Base-by-base conservation (phyloP, 164 flowering plant species). In the Vitis labrusca region DNA sequence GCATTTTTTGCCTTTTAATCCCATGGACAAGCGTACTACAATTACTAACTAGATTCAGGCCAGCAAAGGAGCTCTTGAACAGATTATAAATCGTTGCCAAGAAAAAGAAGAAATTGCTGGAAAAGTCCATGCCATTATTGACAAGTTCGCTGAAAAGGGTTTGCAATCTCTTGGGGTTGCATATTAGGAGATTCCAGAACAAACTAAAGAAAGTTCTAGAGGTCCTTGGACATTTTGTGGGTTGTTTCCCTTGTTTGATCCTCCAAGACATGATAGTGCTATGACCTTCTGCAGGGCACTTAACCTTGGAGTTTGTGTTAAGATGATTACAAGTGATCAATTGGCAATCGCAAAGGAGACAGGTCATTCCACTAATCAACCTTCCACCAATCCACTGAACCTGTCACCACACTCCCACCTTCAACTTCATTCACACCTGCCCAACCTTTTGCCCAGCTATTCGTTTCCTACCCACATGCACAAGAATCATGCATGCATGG, bases 321-420 rank as follows among this genome's bases (percentile, higher is more conserved):
- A 92, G 86, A 92, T 89, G 97, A 92, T 92, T 73, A 90, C 68
- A 91, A 94, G 97, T 75, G 97, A 90, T 74, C 97, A 91, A 76
- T 76, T 91, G 85, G 80, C 97, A 47, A 91, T 91, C 69, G 94
- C 94, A 68, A 91, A 17, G 17, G 17, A 17, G 17, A 17, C 17
- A 17, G 17, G 17, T 17, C 17, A 17, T 17, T 17, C 17, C 17
- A 17, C 17, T 17, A 17, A 17, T 17, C 17, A 17, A 17, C 17
- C 17, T 17, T 17, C 17, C 17, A 17, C 17, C 17, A 17, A 17
- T 17, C 17, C 17, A 17, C 17, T 17, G 17, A 17, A 17, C 17
- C 17, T 17, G 17, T 17, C 17, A 17, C 17, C 17, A 17, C 17
- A 17, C 17, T 17, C 17, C 17, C 17, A 17, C 17, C 17, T 17